Evolutionary conservation across 345 rosid species (phyloP), one percentile per base, ranked within the genome.

Genomic region (Euphorbia lathyris): DNA sequence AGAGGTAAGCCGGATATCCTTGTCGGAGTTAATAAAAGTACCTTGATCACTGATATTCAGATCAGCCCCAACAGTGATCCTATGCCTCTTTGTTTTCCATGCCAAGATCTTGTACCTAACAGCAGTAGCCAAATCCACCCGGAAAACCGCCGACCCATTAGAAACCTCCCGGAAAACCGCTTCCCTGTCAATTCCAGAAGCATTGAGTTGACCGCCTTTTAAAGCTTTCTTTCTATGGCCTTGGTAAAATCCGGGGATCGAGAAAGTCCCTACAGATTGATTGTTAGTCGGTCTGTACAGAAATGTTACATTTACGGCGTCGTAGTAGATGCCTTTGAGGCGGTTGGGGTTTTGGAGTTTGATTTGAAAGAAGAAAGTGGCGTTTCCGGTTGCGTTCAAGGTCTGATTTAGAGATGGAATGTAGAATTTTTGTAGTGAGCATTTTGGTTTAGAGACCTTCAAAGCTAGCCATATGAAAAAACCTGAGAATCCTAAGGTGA

Each of bases 391-490:
- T 20, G 69, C 4, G 64, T 74, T 71, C 5, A 69, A 60, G 76
- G 97, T 66, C 50, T 13, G 74, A 77, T 87, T 23, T 72, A 91
- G 86, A 52, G 90, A 81, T 16, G 97, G 90, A 62, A 93, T 65
- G 81, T 83, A 86, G 53, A 93, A 78, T 0, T 34, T 3, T 0
- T 78, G n/a, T 40, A 93, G 76, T 14, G 74, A 77, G 71, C 87
- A 82, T 66, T 77, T 79, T 6, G 97, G 97, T 20, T 78, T 77
- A 26, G 84, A 58, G 23, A 87, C 34, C 7, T 90, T 88, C 23
- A 89, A 73, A 34, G 85, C 80, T 0, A 89, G 87, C 98, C 98
- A 91, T 71, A 93, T 6, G 76, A 89, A 85, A 17, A 93, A 85
- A 22, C 82, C 72, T 17, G 96, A 75, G 17, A 93, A 58, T 40